A percentile compares a stretch with the other conserved stretches of the same genome.
Evolutionary conservation across 495 filamentous ascomycete genomes (phyloP).

Genomic region (Platismatia glauca): DNA sequence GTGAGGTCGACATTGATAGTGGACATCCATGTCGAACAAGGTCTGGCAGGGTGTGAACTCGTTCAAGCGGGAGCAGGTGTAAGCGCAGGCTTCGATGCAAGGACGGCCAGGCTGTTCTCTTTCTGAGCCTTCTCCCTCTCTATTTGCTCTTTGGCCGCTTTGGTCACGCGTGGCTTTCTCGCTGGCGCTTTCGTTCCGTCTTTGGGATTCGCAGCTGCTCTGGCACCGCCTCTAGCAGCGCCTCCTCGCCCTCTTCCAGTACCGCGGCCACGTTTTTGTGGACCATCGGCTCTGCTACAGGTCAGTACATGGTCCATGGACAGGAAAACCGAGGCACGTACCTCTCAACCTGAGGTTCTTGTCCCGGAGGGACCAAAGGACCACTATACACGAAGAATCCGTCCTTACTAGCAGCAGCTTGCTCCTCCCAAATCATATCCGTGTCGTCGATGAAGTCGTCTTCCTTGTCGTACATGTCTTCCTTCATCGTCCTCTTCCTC

Average conservation of each 20-base stretch:
- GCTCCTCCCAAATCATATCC: slow-evolving; percentile 90
- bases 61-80: slow-evolving; percentile 3
- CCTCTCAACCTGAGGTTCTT: slow-evolving; percentile 77
- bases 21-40: background rate
- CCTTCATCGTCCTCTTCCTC: slow-evolving; percentile 73
- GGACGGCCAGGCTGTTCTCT: slow-evolving; percentile 37
- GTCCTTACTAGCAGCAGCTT: slow-evolving; percentile 86
- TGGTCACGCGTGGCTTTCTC: slow-evolving; percentile 72
- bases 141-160: slow-evolving; percentile 47
- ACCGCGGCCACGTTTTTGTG: slow-evolving; percentile 67
- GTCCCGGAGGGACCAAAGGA: slow-evolving; percentile 74
- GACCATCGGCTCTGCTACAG: slow-evolving; percentile 35
- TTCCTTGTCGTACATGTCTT: slow-evolving; percentile 92
- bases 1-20: background rate
- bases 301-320: background rate
- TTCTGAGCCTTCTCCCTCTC: slow-evolving; percentile 64
- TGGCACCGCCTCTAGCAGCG: slow-evolving; percentile 26
- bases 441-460: slow-evolving; percentile 98
- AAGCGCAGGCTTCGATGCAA: slow-evolving; percentile 26
- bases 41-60: background rate
- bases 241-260: slow-evolving; percentile 43
- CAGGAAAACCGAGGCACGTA: slow-evolving; percentile 30
- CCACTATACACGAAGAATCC: slow-evolving; percentile 85
- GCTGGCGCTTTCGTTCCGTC: slow-evolving; percentile 30
- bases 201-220: slow-evolving; percentile 34